phyloP scores from a whole-genome alignment of 2,329 filamentous ascomycete species.

The Aspergillus nomiae region DNA sequence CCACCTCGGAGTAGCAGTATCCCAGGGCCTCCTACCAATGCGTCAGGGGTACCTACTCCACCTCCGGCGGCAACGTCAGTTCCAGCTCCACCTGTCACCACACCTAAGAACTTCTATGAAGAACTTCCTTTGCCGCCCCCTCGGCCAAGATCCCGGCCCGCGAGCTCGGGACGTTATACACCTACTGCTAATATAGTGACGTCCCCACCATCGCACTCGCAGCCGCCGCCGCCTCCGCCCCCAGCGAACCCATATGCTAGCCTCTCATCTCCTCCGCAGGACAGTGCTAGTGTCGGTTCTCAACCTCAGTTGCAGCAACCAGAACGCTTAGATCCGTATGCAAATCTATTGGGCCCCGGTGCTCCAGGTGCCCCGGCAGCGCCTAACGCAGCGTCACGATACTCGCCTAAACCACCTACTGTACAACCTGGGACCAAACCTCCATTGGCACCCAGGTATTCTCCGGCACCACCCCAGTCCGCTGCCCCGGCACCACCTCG shows the following conservation, averaged over 20 bases:
- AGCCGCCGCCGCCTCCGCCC: slow-evolving; percentile 15
- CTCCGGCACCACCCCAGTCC: slow-evolving; percentile 46
- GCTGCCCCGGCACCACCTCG: slow-evolving; percentile 28
- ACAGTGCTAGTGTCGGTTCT: slow-evolving; percentile 17
- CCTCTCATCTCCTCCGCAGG: slow-evolving; percentile 22
- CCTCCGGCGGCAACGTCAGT: slow-evolving; percentile 39
- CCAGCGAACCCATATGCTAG: slow-evolving; percentile 23
- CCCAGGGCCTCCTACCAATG: slow-evolving; percentile 31
- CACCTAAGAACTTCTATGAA: slow-evolving; percentile 68
- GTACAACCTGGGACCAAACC: slow-evolving; percentile 37
- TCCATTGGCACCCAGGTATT: slow-evolving; percentile 43
- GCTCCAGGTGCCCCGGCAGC: slow-evolving; percentile 30
- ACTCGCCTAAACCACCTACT: slow-evolving; percentile 44
- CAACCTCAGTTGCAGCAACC: slow-evolving; percentile 34
- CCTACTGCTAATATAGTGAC: slow-evolving; percentile 34
- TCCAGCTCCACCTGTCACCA: slow-evolving; percentile 19
- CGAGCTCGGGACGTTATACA: slow-evolving; percentile 45
- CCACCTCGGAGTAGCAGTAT: slow-evolving; percentile 66
- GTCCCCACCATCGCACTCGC: slow-evolving; percentile 17
- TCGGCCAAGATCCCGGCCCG: slow-evolving; percentile 58
- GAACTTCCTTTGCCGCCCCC: slow-evolving; percentile 65
- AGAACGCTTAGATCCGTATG: slow-evolving; percentile 36
- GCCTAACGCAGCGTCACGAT: slow-evolving; percentile 38
- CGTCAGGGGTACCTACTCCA: slow-evolving; percentile 20
- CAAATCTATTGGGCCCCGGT: slow-evolving; percentile 29